Percentiles rank a stretch among this genome's conserved stretches.
Evolutionary conservation across 2,329 filamentous ascomycete species (phyloP).

Genomic region (Exserohilum rostratum): DNA sequence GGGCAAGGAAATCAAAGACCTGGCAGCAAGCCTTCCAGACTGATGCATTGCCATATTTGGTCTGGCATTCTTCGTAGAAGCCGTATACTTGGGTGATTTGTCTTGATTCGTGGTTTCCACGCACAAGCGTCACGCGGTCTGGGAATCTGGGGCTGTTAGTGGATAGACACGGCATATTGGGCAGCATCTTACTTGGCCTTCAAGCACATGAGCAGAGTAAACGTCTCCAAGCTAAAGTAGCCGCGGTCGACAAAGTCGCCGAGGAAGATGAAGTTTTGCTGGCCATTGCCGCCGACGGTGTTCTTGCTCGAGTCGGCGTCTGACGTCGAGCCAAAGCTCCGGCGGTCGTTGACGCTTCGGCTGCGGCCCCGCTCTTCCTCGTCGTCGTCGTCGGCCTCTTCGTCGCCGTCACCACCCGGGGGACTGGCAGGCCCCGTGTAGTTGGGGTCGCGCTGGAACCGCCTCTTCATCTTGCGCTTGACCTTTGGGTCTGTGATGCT

Average conservation of each 20-base stretch:
- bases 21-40: constrained; percentile 99
- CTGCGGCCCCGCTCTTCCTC: constrained; percentile 57
- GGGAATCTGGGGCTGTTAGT: constrained; percentile 61
- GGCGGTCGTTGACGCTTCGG: constrained; percentile 50
- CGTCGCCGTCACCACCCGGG: constrained; percentile 58
- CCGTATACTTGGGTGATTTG: constrained; percentile 99
- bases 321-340: constrained; percentile 51
- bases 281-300: constrained; percentile 58
- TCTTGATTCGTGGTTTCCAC: constrained; percentile 92
- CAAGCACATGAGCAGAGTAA: constrained; percentile 73
- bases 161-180: not conserved
- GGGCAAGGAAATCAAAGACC: constrained; percentile 96
- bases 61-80: constrained; percentile 98
- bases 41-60: constrained; percentile 98
- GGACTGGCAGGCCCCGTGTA: constrained; percentile 60
- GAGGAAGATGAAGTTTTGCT: constrained; percentile 72
- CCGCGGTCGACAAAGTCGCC: constrained; percentile 77
- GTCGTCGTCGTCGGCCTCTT: constrained; percentile 52
- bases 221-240: constrained; percentile 75
- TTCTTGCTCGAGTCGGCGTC: constrained; percentile 48
- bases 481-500: constrained; percentile 87
- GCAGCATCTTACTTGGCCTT: constrained; percentile 66
- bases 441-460: constrained; percentile 57
- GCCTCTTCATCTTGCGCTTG: constrained; percentile 77
- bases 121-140: constrained; percentile 73